Evolutionary conservation across 495 filamentous ascomycete genomes (phyloP).

Genomic region (Penicillium verhagenii): DNA sequence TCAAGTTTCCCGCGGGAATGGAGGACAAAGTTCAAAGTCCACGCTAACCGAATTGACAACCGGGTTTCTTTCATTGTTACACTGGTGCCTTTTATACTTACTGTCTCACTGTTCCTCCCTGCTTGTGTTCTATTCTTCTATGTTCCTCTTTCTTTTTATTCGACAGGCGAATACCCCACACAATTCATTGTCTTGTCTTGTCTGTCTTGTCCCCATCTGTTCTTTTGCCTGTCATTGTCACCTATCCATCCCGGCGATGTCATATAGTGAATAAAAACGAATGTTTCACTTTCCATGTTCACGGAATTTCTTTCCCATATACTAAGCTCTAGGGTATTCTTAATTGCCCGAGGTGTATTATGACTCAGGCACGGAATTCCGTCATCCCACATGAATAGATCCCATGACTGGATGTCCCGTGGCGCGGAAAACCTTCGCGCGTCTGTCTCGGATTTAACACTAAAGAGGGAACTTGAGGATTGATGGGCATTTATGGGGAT

Average conservation of each 20-base stretch:
- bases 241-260: background rate
- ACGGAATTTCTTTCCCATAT: too few relatives aligned
- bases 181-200: conserved; percentile 17
- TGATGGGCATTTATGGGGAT: too few relatives aligned
- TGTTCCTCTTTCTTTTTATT: too few relatives aligned
- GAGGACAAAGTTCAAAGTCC: background rate
- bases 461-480: background rate
- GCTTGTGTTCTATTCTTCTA: background rate
- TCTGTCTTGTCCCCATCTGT: background rate
- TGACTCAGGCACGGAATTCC: background rate
- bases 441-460: too few relatives aligned
- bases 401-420: background rate
- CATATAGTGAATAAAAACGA: background rate
- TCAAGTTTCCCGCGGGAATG: background rate
- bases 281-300: too few relatives aligned
- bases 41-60: too few relatives aligned
- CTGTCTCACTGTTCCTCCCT: background rate
- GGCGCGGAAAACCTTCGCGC: background rate
- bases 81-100: background rate
- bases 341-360: too few relatives aligned
- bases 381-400: background rate
- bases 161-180: conserved; percentile 28
- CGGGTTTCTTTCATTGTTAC: background rate
- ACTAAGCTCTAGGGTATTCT: too few relatives aligned
- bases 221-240: too few relatives aligned